A percentile compares a stretch with the other conserved stretches of the same genome.
phyloP scores from a whole-genome alignment of 345 rosid species.

The Melaleuca quinquenervia region DNA sequence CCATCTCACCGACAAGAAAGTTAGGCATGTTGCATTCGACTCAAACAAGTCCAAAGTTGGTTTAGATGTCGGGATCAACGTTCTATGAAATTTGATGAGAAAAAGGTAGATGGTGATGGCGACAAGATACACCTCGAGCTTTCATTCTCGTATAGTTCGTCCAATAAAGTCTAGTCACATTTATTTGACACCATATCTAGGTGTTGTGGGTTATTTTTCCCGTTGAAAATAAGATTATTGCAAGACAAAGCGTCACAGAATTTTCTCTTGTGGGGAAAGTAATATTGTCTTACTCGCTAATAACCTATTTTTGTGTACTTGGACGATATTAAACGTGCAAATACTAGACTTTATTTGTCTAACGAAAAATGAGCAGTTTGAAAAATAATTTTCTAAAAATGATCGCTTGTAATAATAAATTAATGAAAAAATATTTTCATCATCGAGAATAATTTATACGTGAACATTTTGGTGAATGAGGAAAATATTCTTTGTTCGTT shows the following conservation, averaged over 20 bases:
- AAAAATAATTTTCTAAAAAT: too few species aligned
- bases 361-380: too few species aligned
- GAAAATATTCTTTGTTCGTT: too few species aligned
- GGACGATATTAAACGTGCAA: background rate
- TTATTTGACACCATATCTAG: background rate
- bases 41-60: background rate
- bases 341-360: background rate
- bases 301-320: background rate
- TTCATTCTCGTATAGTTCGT: background rate
- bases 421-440: too few species aligned
- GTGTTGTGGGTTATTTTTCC: background rate
- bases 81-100: background rate
- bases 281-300: background rate
- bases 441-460: too few species aligned
- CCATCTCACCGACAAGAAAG: background rate
- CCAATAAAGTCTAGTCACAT: background rate
- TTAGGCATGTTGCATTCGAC: background rate
- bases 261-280: background rate
- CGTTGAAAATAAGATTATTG: background rate
- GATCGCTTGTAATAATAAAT: too few species aligned
- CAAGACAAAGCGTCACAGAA: background rate
- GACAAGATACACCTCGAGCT: background rate
- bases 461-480: too few species aligned
- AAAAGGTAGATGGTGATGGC: background rate
- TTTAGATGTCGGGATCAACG: background rate